Conservation (phyloP, 371 early-diverging fungal genomes). For the Actinomortierella ambigua region DNA sequence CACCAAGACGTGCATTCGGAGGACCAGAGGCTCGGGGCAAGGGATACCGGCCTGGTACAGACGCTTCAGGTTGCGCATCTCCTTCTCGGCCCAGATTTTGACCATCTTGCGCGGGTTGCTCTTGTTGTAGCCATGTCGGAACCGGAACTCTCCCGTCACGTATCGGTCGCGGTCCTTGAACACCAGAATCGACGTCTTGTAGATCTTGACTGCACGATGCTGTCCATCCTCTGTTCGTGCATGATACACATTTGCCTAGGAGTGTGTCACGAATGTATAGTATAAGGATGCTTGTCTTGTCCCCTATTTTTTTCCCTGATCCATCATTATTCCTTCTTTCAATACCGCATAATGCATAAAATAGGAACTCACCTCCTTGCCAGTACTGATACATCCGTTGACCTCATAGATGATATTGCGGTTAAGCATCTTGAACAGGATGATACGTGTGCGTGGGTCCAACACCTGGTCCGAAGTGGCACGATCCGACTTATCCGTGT, state of each 20-base stretch:
- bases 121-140: conserved; percentile 94
- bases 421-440: conserved; percentile 96
- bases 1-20: conserved; percentile 96
- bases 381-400: conserved; percentile 98
- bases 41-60: conserved; percentile 91
- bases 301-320: too few species aligned
- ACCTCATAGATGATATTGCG: conserved; percentile 90
- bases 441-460: conserved; percentile 97
- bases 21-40: conserved; percentile 92
- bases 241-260: conserved; percentile 95
- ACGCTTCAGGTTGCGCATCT: conserved; percentile 98
- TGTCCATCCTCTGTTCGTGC: conserved; percentile 85
- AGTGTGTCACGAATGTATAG: too few species aligned
- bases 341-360: conserved; percentile 17
- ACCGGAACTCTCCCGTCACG: conserved; percentile 97
- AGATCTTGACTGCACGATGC: conserved; percentile 97
- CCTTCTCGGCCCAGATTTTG: conserved; percentile 99
- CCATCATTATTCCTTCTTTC: too few species aligned
- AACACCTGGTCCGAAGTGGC: conserved; percentile 98
- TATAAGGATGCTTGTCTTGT: too few species aligned
- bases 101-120: conserved; percentile 99
- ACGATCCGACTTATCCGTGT: conserved; percentile 92
- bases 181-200: conserved; percentile 98
- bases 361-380: conserved; percentile 84
- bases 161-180: conserved; percentile 99